Base-by-base conservation (phyloP, 2,329 filamentous ascomycete species). In the Coniochaeta sp. region DNA sequence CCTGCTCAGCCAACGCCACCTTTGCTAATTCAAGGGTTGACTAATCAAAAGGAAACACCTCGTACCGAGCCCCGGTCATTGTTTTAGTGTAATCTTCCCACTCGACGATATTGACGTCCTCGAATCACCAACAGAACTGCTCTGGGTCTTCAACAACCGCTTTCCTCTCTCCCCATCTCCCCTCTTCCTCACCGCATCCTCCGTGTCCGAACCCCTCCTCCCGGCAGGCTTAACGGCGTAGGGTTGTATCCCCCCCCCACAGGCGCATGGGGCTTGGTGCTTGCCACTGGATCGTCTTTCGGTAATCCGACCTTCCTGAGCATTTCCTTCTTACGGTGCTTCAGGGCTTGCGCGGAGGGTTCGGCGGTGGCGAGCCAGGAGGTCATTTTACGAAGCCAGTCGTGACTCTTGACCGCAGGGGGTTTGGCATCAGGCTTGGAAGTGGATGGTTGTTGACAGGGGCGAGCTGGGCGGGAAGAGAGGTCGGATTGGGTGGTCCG, bases 291-390 rank as follows among this genome's bases (percentile, higher is more conserved):
- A 46, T 77, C 73, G 22, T 70, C 66, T 45, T 62, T 62, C 16
- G 71, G 61, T 49, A 78, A 61, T 18, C 73, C 74, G n/a, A 72
- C 70, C 38, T 65, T 72, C 46, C 67, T 65, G 55, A 68, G 77
- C 1, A 68, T 64, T 13, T 68, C 66, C 50, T 65, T 69, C 57
- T 71, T 74, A 55, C 77, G 72, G 13, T 72, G 61, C 56, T 71
- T 75, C 56, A 77, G 65, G 1, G 74, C 77, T 42, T 75, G 71
- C 1, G 67, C 66, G 0, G 76, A 78, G 10, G 77, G 76, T 55
- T 80, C 77, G 47, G 71, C 74, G 20, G 70, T 67, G 1, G 67
- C 67, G 7, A 78, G 60, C 77, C 77, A 79, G 42, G 66, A 68
- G 3, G 56, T 53, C 31, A 60, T 50, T 53, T 75, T 79, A 47